A percentile compares a stretch with the other conserved stretches of the same genome.
Evolutionary conservation across 495 filamentous ascomycete genomes (phyloP).

Genomic region (Tuber magnatum): DNA sequence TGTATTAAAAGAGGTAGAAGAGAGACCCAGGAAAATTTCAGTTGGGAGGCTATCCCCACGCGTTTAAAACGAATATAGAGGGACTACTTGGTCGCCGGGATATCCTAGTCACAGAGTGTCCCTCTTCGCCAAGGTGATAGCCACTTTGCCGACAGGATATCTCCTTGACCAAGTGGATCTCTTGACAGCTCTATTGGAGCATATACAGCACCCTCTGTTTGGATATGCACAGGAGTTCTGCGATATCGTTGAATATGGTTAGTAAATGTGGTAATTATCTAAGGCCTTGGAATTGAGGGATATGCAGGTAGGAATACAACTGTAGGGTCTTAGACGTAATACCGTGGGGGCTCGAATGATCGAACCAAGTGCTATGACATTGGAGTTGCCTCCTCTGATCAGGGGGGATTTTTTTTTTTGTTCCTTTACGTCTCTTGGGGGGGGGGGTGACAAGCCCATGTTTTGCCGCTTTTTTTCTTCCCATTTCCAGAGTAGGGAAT

Average conservation of each 20-base stretch:
- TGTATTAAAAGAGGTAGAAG: not conserved
- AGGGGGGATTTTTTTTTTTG: not conserved
- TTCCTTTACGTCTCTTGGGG: not conserved
- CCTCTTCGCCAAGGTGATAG: not conserved
- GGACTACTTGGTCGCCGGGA: not conserved
- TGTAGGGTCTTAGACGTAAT: not conserved
- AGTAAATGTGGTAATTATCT: not conserved
- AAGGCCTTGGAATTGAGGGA: not conserved
- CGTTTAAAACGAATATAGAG: not conserved
- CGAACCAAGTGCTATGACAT: not conserved
- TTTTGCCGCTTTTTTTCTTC: not conserved
- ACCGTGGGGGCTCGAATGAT: not conserved
- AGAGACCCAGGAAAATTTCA: too few species aligned
- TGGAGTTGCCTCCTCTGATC: not conserved
- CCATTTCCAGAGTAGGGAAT: not conserved
- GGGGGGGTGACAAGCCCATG: not conserved
- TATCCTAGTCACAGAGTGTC: not conserved
- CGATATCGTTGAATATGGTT: not conserved
- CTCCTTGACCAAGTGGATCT: not conserved
- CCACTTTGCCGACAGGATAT: not conserved
- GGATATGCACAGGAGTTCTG: not conserved
- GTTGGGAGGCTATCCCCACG: not conserved
- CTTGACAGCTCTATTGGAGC: not conserved
- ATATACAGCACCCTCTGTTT: not conserved
- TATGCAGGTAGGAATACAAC: not conserved